Base-by-base conservation (phyloP, 1,284 basidiomycete genomes). In the Naganishia sp. region DNA sequence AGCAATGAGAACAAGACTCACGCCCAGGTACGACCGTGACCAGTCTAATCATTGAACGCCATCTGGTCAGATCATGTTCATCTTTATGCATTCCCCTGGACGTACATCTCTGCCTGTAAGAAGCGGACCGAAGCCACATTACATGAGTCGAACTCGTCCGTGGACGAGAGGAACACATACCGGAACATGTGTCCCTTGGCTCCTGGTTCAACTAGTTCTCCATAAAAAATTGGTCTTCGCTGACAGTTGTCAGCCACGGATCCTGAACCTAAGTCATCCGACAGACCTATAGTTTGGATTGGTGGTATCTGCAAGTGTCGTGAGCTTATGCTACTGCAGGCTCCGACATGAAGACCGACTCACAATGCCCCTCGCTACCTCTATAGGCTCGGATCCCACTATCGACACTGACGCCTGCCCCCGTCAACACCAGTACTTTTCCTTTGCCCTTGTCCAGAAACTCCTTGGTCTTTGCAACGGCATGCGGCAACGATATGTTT, bases 321-420 rank as follows among this genome's bases (percentile, higher is more conserved):
- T 39, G 35, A 39, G 35, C 35, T 9, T 10, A 3, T 13, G 2
- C 35, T 9, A 6, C 10, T 39, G 7, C 35, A 13, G 10, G 35
- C 13, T 39, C 35, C 7, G 2, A 2, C 35, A 4, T 39, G 7
- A 28, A 28, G 35, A 35, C 52, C 46, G 21, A 28, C 70, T 69
- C 47, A 79, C 94, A 94, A 69, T 86, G 83, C 28, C 92, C 91
- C 73, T 92, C 88, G 68, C 84, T 83, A 3, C 90, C 91, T 69
- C 91, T 82, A 78, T 94, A 94, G 17, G 92, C 92, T 70, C 91
- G 83, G 67, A 96, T 94, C 32, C 93, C 93, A 21, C 88, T 90
- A 76, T 96, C 93, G 23, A 95, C 93, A 74, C 89, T 92, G 67
- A 95, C 89, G 4, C 94, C 93, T 0, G 93, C 93, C 0, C 93